Conservation (phyloP, 202 grass and related monocot species). For the Schoenoplectus triqueter region DNA sequence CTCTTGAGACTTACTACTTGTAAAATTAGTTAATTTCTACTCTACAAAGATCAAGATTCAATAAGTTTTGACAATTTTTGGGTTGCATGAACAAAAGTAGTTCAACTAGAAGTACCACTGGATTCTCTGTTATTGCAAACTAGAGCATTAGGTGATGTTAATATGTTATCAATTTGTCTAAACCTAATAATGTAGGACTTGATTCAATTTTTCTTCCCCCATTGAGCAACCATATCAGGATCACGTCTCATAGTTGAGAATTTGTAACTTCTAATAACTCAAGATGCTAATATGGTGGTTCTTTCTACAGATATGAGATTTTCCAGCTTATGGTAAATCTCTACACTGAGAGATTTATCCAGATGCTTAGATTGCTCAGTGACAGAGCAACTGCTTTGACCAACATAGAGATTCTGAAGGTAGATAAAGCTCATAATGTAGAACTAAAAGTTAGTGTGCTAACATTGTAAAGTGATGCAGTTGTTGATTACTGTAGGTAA, state of each 20-base stretch:
- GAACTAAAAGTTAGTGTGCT: slow-evolving; percentile 1
- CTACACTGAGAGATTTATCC: slow-evolving; percentile 93
- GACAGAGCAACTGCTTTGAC: slow-evolving; percentile 93
- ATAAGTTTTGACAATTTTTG: not conserved
- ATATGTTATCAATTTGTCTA: not conserved
- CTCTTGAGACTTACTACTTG: not conserved
- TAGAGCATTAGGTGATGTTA: not conserved
- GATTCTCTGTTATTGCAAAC: slow-evolving; percentile 15
- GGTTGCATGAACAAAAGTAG: not conserved
- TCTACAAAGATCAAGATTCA: slow-evolving; percentile 18
- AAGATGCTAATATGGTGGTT: slow-evolving; percentile 27
- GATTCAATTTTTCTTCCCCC: not conserved
- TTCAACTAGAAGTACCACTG: not conserved
- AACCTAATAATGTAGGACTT: slow-evolving; percentile 1
- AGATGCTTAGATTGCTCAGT: slow-evolving; percentile 96
- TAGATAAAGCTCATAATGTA: slow-evolving; percentile 39
- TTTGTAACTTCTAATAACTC: slow-evolving; percentile 5
- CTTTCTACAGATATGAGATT: slow-evolving; percentile 89
- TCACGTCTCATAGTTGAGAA: slow-evolving; percentile 17
- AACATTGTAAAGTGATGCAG: slow-evolving; percentile 39
- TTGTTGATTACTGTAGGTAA: slow-evolving; percentile 61
- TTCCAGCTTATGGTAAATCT: slow-evolving; percentile 99
- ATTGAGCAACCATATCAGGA: not conserved
- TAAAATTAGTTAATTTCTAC: not conserved
- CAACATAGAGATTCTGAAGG: slow-evolving; percentile 99